These are phyloP conservation scores for Ogataea kodamae DNA, from an alignment of 805 yeast genomes.

Conservation along the genomic window DNA sequence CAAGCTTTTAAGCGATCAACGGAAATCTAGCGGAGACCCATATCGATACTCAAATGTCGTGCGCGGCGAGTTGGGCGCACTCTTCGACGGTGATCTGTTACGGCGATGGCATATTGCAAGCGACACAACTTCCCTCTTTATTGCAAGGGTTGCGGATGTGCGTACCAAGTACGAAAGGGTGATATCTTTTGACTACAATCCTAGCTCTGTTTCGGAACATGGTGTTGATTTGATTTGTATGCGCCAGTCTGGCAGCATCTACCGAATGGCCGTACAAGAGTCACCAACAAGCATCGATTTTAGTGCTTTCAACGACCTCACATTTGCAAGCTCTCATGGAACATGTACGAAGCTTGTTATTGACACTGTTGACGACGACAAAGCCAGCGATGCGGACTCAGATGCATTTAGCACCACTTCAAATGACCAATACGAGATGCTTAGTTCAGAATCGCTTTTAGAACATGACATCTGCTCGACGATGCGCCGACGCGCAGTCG, in stretches of 20 bases:
- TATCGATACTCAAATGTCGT: constrained; percentile 64
- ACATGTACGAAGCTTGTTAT: constrained; percentile 42
- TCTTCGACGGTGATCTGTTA: constrained; percentile 72
- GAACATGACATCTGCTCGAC: constrained; percentile 70
- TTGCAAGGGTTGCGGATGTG: constrained; percentile 70
- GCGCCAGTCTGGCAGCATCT: constrained; percentile 87
- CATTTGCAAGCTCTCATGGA: constrained; percentile 58
- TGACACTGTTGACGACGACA: constrained; percentile 22
- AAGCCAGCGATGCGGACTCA: constrained; percentile 31
- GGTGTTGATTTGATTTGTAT: constrained; percentile 74
- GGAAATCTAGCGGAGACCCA: constrained; percentile 60
- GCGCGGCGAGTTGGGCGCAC: constrained; percentile 71
- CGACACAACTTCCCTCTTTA: constrained; percentile 57
- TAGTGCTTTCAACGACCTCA: constrained; percentile 64
- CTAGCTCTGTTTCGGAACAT: constrained; percentile 44
- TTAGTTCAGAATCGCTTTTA: constrained; percentile 37
- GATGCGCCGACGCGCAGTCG: constrained; percentile 66
- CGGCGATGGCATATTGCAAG: constrained; percentile 77
- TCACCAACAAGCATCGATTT: constrained; percentile 60
- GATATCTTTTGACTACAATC: constrained; percentile 80
- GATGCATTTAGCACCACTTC: constrained; percentile 8
- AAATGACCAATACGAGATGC: background rate
- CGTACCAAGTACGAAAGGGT: constrained; percentile 78
- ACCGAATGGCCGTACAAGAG: constrained; percentile 71
- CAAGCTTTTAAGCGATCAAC: constrained; percentile 55